These are phyloP conservation scores for Conoideocrella luteorostrata DNA, from an alignment of 2,329 filamentous ascomycete genomes.

Conservation along the genomic window DNA sequence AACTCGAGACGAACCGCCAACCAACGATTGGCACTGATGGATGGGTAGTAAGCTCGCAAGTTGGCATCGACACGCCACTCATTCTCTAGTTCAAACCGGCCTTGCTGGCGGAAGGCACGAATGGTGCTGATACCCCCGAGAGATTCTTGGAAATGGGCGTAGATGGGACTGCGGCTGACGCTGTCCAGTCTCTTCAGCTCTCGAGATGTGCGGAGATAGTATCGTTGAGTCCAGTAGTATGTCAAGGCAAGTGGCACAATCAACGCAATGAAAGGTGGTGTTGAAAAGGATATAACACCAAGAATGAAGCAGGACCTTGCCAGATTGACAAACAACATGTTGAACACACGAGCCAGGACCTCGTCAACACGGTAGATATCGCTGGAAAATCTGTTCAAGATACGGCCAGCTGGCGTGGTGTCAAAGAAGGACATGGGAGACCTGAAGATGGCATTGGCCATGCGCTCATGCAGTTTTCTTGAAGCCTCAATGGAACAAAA, in stretches of 20 bases:
- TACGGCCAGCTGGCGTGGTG: conserved; percentile 91
- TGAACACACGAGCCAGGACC: conserved; percentile 92
- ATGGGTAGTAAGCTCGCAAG: conserved; percentile 88
- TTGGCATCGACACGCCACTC: conserved; percentile 97
- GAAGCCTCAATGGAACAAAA: conserved; percentile 99
- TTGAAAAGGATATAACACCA: conserved; percentile 73
- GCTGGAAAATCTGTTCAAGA: conserved; percentile 90
- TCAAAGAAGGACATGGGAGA: conserved; percentile 99
- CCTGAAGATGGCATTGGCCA: conserved; percentile 95
- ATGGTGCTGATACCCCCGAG: conserved; percentile 92
- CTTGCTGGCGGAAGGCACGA: conserved; percentile 84
- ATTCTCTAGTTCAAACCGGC: conserved; percentile 84
- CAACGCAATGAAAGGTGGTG: conserved; percentile 71
- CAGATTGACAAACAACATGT: conserved; percentile 83
- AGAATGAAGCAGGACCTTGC: conserved; percentile 77
- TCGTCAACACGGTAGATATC: conserved; percentile 83
- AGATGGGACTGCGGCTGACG: conserved; percentile 91
- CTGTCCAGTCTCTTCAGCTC: conserved; percentile 96
- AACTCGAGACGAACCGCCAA: conserved; percentile 92
- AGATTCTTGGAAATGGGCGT: conserved; percentile 96
- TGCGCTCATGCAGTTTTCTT: conserved; percentile 90
- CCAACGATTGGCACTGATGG: conserved; percentile 91
- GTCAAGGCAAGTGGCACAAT: conserved; percentile 74
- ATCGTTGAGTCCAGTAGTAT: conserved; percentile 92
- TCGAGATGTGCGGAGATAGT: conserved; percentile 92